phyloP scores from a whole-genome alignment of 208 protist species.

The Leishmania mexicana region DNA sequence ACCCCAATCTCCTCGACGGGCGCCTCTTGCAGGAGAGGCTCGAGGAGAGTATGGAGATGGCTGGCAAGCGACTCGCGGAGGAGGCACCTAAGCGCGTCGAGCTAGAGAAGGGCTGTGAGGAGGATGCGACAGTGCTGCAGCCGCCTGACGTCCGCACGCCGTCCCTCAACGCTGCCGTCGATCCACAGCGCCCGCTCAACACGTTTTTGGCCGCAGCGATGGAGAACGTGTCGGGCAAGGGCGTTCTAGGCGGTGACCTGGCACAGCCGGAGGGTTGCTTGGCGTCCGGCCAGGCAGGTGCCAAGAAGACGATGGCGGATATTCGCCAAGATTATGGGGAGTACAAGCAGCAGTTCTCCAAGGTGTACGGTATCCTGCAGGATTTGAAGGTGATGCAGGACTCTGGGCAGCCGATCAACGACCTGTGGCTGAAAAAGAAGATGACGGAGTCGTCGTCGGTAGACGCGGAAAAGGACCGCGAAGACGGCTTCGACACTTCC shows the following conservation, averaged over 20 bases:
- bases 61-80: slow-evolving; percentile 28
- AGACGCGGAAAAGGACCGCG: slow-evolving; percentile 47
- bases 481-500: slow-evolving; percentile 73
- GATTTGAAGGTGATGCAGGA: slow-evolving; percentile 83
- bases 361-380: slow-evolving; percentile 70
- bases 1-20: slow-evolving; percentile 66
- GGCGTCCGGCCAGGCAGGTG: neutral
- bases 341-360: slow-evolving; percentile 82
- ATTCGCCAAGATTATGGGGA: slow-evolving; percentile 57
- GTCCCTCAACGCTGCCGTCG: slow-evolving; percentile 2
- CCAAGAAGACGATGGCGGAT: slow-evolving; percentile 35
- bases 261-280: slow-evolving; percentile 12
- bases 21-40: slow-evolving; percentile 73
- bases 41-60: slow-evolving; percentile 49
- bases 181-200: slow-evolving; percentile 28
- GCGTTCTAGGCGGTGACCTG: slow-evolving; percentile 41
- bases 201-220: slow-evolving; percentile 16
- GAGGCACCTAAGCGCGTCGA: slow-evolving; percentile 29
- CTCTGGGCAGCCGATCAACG: slow-evolving; percentile 70
- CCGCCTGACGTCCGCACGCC: slow-evolving; percentile 17
- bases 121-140: slow-evolving; percentile 28
- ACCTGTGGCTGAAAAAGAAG: slow-evolving; percentile 82
- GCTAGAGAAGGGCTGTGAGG: slow-evolving; percentile 18
- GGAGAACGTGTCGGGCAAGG: slow-evolving; percentile 19
- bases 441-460: slow-evolving; percentile 39